A percentile compares a stretch with the other conserved stretches of the same genome.
These are phyloP conservation scores for Tolypocladium guangdongense DNA, from an alignment of 2,329 filamentous ascomycete genomes.

Conservation along the genomic window DNA sequence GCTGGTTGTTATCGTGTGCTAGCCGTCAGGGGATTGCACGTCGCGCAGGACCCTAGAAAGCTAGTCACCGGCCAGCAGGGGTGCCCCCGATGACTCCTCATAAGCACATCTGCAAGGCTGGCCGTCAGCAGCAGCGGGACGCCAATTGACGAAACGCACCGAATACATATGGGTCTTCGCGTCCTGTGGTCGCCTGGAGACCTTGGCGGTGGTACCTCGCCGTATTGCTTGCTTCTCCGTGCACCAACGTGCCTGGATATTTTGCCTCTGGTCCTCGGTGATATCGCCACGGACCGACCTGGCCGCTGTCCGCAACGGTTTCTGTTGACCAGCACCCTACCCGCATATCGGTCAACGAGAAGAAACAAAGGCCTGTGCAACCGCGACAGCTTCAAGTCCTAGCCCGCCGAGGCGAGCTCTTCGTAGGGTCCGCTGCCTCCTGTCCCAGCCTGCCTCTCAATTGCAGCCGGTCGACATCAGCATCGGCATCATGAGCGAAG, in stretches of 20 bases:
- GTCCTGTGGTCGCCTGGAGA: background rate
- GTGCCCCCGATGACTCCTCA: slow-evolving; percentile 5
- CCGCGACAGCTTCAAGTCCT: background rate
- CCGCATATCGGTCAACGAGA: background rate
- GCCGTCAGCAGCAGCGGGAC: background rate
- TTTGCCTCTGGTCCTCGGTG: background rate
- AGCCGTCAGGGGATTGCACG: background rate
- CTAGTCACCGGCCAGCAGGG: background rate
- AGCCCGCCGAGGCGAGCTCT: background rate
- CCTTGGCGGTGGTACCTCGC: background rate
- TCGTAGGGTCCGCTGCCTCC: background rate
- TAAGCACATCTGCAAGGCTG: background rate
- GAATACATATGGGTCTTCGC: background rate
- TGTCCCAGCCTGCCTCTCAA: background rate
- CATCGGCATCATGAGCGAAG: slow-evolving; percentile 1
- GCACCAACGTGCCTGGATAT: background rate
- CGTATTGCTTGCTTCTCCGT: background rate
- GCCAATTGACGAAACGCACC: background rate
- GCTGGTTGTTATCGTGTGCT: background rate
- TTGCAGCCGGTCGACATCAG: background rate
- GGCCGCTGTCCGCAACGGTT: background rate
- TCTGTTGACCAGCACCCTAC: background rate
- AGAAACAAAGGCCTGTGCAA: background rate
- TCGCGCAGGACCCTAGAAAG: background rate
- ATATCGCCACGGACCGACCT: background rate